A percentile compares a stretch with the other conserved stretches of the same genome.
phyloP scores from a whole-genome alignment of 2,329 filamentous ascomycete species.

The Rhinocladiella mackenziei region DNA sequence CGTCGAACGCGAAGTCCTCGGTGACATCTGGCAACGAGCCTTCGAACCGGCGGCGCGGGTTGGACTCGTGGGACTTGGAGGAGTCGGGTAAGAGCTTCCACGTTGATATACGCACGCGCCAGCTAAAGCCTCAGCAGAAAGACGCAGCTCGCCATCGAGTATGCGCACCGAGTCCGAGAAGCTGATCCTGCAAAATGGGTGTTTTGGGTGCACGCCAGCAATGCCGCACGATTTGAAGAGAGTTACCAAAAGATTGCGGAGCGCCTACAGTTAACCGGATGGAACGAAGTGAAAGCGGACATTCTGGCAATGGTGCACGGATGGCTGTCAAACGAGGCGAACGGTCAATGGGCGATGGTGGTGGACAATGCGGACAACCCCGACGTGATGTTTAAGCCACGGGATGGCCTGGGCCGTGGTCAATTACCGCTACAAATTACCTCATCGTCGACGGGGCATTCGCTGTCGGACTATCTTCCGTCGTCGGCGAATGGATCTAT shows the following conservation, averaged over 20 bases:
- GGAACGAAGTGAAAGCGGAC: constrained; percentile 6
- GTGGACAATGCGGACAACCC: constrained; percentile 16
- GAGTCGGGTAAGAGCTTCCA: constrained; percentile 33
- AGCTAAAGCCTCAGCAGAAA: constrained; percentile 26
- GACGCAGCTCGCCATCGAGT: constrained; percentile 32
- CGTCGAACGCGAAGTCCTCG: no score
- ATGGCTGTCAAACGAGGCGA: constrained; percentile 12
- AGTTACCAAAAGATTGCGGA: constrained; percentile 29
- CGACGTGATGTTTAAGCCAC: constrained; percentile 3
- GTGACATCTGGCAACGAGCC: constrained; percentile 22
- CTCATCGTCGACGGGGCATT: not conserved
- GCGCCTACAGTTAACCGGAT: constrained; percentile 14
- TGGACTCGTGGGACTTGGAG: constrained; percentile 37
- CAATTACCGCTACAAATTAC: no score
- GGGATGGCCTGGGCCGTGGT: no score
- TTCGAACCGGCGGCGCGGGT: constrained; percentile 24
- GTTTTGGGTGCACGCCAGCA: constrained; percentile 33
- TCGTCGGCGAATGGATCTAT: constrained; percentile 25
- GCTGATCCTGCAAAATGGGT: constrained; percentile 26
- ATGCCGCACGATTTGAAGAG: constrained; percentile 27
- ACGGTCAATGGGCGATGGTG: constrained; percentile 13
- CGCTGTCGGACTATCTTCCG: constrained; percentile 22
- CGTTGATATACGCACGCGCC: not conserved
- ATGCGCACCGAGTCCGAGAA: constrained; percentile 28
- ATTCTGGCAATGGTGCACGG: constrained; percentile 6